Evolutionary conservation across 2,329 filamentous ascomycete species (phyloP), one percentile per base, ranked within the genome.

Genomic region (Stromatinia cepivora): DNA sequence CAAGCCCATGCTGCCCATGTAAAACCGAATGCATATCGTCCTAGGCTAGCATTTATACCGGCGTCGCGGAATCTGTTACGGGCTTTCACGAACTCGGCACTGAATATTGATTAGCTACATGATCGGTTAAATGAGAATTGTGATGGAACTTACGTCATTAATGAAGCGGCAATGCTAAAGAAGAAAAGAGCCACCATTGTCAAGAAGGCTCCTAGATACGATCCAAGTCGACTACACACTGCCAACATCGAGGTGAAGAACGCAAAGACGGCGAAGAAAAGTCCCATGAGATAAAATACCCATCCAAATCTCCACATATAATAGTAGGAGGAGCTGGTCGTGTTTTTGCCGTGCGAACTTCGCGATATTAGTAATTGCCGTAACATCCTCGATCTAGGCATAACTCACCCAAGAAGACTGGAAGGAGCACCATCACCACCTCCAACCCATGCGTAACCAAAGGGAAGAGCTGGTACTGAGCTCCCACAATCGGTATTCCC

Each of bases 231-330:
- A 46, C 88, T 88, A 80, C 84, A 92, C 77, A 90, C 88, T 22
- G 91, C 90, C 22, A 93, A 80, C 71, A 93, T 84, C 72, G 88
- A 87, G 15, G 85, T 81, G 79, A 93, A 86, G 78, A 94, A 88
- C 71, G 90, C 87, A 36, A 88, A 69, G 61, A 87, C 84, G 72
- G 87, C 87, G 79, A 97, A 95, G 84, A 97, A 88, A 50, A 97
- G 86, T 25, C 89, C 88, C 73, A 98, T 90, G 69, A 98, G 83
- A 82, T 92, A 92, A 81, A 97, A 95, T 50, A 94, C 92, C 87
- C 94, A 98, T 80, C 92, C 91, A 83, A 97, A 97, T 53, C 94
- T 88, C 82, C 93, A 96, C 78, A 95, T 85, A 81, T 93, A 92
- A 82, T 86, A 98, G 84, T 89, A 97, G 72, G 82, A 81, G 31